Evolutionary conservation across 441 rosid genomes (phyloP), one percentile per base, ranked within the genome.

Genomic region (Raphanus hybrid): DNA sequence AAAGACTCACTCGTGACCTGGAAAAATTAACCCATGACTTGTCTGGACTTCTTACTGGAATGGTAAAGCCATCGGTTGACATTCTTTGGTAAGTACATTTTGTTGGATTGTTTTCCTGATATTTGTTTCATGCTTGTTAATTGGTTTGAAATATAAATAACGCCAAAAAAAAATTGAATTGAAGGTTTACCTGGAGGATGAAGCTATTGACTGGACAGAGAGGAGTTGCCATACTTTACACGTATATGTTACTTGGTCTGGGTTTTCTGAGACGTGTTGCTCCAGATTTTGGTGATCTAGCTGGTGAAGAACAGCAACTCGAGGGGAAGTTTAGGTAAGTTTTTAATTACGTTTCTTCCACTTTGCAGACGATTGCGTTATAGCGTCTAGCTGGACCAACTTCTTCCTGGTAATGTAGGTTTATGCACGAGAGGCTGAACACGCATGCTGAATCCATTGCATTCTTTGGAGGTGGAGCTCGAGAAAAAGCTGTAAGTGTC

Each of bases 171-270:
- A 82, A 74, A 69, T n/a, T 50, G 18, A 71, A 14, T 79, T 64
- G 75, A 69, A 97, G 98, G 99, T 94, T 97, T 80, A 94, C 99
- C 63, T 97, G 99, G 99, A 93, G 99, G 86, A 97, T 97, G 99
- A 92, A 92, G 91, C 90, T 88, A 50, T 83, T 97, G 88, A 94
- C 98, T 66, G 99, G 99, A 74, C 91, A 43, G 81, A 91, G 99
- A 77, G 99, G 99, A 70, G 98, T 97, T 77, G 93, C 93, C 80
- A 92, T 97, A 75, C 85, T 97, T 78, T 97, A 97, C 84, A 85
- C 95, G 43, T 97, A 97, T 79, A 97, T 97, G 99, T 86, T 94
- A 67, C 90, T 97, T 62, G 98, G 99, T 79, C 87, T 94, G 75
- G 99, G 99, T 67, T 94, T 97, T 85, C 86, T 97, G 70, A 88